phyloP scores from a whole-genome alignment of 352 stramenopile genomes.

The Elongisporangium prolatum region DNA sequence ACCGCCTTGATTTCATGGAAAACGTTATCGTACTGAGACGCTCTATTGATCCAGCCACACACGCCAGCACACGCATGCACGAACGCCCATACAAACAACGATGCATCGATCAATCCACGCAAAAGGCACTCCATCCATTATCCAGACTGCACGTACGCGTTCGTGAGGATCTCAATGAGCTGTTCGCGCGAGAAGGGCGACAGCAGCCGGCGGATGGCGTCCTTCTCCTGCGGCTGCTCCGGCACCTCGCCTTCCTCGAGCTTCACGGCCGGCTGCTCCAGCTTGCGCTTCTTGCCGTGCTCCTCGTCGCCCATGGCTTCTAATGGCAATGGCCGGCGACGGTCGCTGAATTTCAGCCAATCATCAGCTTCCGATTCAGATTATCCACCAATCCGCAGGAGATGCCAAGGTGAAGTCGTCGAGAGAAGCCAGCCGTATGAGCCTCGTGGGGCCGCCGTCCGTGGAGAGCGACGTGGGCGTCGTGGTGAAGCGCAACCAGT shows the following conservation, averaged over 20 bases:
- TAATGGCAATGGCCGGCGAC: neutral
- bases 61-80: neutral
- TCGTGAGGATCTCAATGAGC: conserved; percentile 58
- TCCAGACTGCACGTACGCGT: conserved; percentile 41
- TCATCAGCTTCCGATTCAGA: neutral
- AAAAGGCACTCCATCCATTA: conserved; percentile 5
- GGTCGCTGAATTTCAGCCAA: conserved; percentile 1
- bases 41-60: conserved; percentile 22
- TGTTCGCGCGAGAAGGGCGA: conserved; percentile 55
- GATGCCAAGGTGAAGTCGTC: neutral
- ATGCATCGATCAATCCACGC: conserved; percentile 2
- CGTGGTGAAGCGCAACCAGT: conserved; percentile 79
- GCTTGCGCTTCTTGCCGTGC: conserved; percentile 35
- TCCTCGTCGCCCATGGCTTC: conserved; percentile 19
- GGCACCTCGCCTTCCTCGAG: conserved; percentile 6
- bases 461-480: conserved; percentile 30
- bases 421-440: too few relatives aligned
- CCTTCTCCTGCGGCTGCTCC: conserved; percentile 17
- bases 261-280: conserved; percentile 12
- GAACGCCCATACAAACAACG: conserved; percentile 1
- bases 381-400: conserved; percentile 9
- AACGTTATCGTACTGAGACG: conserved; percentile 52
- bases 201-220: conserved; percentile 33
- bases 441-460: conserved; percentile 7
- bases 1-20: conserved; percentile 54